Evolutionary conservation across 2,329 filamentous ascomycete species (phyloP).

Genomic region (Fusarium miscanthi): DNA sequence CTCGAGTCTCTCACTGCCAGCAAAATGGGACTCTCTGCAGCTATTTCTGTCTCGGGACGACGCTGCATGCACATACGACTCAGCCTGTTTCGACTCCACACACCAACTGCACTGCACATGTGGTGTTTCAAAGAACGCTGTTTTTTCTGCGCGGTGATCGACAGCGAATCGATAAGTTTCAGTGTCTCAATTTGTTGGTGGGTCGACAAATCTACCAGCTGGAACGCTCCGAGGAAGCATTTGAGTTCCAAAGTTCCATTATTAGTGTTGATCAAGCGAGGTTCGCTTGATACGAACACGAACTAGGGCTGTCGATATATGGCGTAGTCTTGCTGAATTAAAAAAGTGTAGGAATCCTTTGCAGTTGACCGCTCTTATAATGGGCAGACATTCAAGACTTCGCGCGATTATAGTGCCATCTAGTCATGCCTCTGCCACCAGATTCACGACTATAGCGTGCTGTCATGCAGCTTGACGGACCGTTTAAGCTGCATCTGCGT

Average conservation of each 20-base stretch:
- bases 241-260: background rate
- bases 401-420: slow-evolving; percentile 7
- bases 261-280: background rate
- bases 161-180: slow-evolving; percentile 5
- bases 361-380: slow-evolving; percentile 17
- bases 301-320: background rate
- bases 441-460: background rate
- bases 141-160: slow-evolving; percentile 5
- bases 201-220: slow-evolving; percentile 5
- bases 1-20: slow-evolving; percentile 4
- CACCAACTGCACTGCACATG: slow-evolving; percentile 2
- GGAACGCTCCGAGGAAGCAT: background rate
- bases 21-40: background rate
- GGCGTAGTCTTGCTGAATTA: background rate
- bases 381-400: slow-evolving; percentile 6
- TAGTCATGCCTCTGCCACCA: slow-evolving; percentile 7
- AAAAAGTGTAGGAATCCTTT: background rate
- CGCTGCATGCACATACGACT: slow-evolving; percentile 21
- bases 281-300: slow-evolving; percentile 1
- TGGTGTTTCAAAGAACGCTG: slow-evolving; percentile 35
- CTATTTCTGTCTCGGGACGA: slow-evolving; percentile 34
- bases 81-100: slow-evolving; percentile 27
- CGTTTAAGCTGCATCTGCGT: slow-evolving; percentile 12
- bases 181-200: slow-evolving; percentile 3
- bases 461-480: background rate